phyloP scores from a whole-genome alignment of 2,329 filamentous ascomycete species.

The Fusarium sp. region DNA sequence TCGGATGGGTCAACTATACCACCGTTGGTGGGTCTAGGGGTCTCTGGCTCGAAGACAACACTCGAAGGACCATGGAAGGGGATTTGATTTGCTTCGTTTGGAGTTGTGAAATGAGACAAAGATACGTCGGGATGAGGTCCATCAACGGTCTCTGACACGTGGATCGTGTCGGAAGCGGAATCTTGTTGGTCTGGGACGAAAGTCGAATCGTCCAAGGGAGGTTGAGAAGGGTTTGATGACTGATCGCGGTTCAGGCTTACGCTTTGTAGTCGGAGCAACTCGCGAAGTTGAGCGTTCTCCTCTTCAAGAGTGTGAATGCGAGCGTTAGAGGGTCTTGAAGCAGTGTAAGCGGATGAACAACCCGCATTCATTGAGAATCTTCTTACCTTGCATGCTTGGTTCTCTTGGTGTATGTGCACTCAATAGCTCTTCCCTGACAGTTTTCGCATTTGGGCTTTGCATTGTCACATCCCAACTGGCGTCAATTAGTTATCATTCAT shows the following conservation, averaged over 20 bases:
- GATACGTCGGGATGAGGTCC: not conserved
- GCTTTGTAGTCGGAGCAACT: conserved; percentile 43
- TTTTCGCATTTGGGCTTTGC: conserved; percentile 32
- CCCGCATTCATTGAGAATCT: fast-evolving
- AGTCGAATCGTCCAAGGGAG: not conserved
- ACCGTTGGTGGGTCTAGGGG: fast-evolving
- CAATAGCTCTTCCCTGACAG: conserved; percentile 8
- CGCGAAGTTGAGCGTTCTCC: conserved; percentile 51
- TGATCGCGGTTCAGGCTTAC: fast-evolving
- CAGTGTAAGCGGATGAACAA: fast-evolving
- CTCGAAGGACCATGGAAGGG: conserved; percentile 43
- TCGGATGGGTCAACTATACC: fast-evolving
- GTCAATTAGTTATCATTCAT: no score
- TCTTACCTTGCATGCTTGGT: conserved; percentile 10
- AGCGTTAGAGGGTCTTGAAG: conserved; percentile 38
- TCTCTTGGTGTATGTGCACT: conserved; percentile 32
- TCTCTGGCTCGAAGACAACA: conserved; percentile 5
- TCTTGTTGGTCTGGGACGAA: not conserved
- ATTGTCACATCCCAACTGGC: conserved; percentile 37
- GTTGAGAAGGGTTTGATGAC: not conserved
- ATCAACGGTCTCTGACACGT: not conserved
- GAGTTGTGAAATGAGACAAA: not conserved
- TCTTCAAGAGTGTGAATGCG: conserved; percentile 49
- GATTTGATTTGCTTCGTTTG: not conserved
- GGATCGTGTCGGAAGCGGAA: not conserved